Evolutionary conservation across 345 rosid species (phyloP).

Genomic region (Schrenkiella parvula): DNA sequence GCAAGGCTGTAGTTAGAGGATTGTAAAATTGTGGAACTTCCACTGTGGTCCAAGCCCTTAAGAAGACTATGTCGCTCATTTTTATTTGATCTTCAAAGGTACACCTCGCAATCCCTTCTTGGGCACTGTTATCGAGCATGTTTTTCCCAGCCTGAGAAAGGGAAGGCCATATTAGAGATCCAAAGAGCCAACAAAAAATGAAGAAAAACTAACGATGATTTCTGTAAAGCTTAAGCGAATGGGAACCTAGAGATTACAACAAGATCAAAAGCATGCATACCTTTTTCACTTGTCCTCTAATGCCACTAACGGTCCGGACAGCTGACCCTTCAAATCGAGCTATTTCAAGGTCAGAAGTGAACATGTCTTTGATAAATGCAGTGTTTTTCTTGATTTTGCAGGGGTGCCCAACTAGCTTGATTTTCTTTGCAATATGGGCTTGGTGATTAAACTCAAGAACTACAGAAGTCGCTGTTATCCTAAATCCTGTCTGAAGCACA

Average conservation of each 20-base stretch:
- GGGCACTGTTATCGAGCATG: constrained; percentile 64
- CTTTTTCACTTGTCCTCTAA: constrained; percentile 92
- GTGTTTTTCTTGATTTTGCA: constrained; percentile 88
- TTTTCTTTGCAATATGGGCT: constrained; percentile 67
- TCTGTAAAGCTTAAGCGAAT: not conserved
- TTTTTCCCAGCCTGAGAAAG: constrained; percentile 67
- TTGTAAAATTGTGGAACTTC: constrained; percentile 73
- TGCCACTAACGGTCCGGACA: constrained; percentile 86
- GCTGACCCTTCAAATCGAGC: constrained; percentile 89
- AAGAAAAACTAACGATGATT: not conserved
- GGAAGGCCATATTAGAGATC: not conserved
- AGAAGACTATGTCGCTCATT: constrained; percentile 85
- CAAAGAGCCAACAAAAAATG: not conserved
- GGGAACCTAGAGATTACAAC: not conserved
- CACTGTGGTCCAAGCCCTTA: constrained; percentile 80
- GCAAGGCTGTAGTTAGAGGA: constrained; percentile 85
- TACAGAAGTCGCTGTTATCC: constrained; percentile 78
- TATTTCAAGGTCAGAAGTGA: constrained; percentile 92
- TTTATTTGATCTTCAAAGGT: constrained; percentile 92
- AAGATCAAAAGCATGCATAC: constrained; percentile 38
- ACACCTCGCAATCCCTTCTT: constrained; percentile 90
- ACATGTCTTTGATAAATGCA: constrained; percentile 82
- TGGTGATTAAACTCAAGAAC: constrained; percentile 85
- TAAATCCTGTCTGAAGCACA: constrained; percentile 61
- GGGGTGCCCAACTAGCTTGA: constrained; percentile 86